Evolutionary conservation across 352 stramenopile genomes (phyloP), one percentile per base, ranked within the genome.

Genomic region (Pythium grandisporangium): DNA sequence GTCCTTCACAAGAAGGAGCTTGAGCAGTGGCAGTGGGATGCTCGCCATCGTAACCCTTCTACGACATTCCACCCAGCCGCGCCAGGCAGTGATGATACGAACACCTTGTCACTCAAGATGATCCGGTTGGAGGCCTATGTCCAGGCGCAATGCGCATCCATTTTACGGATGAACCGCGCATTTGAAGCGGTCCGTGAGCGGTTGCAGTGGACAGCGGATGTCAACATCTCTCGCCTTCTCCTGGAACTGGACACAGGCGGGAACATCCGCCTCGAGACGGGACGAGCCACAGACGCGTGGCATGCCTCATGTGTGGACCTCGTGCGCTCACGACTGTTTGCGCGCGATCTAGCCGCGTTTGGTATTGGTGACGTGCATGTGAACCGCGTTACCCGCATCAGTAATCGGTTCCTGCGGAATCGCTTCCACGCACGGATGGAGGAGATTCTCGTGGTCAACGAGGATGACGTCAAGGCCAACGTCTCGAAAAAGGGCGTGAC

Each of bases 191-290:
- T 94, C 2, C 47, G 50, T 3, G 45, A 45, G 12, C 55, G 47
- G 13, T 38, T 94, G 17, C 61, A 69, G 20, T 64, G 65, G 29
- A 56, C 70, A 6, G 78, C 68, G 2, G 76, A 95, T 29, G 66
- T 82, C 25, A 86, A 77, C 34, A 87, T 95, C 26, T 66, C 71
- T 19, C 63, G 84, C 7, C 48, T 96, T 21, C 55, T 96, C 35
- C 42, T 96, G 23, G 87, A 96, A 52, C 64, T 96, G 12, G 78
- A 96, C 27, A 96, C 84, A 5, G 87, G 86, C 12, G 87, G 86
- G 0, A 96, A 96, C 37, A 92, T 96, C 38, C 76, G 84, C 0
- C 56, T 96, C 7, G 86, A 96, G 48, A 86, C 96, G 33, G 87
- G 84, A 0, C 88, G 70, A 19, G 59, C 71, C 0, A 60, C 59